Conservation (phyloP, 176 grass and related monocot species). For the Raddia distichophylla region DNA sequence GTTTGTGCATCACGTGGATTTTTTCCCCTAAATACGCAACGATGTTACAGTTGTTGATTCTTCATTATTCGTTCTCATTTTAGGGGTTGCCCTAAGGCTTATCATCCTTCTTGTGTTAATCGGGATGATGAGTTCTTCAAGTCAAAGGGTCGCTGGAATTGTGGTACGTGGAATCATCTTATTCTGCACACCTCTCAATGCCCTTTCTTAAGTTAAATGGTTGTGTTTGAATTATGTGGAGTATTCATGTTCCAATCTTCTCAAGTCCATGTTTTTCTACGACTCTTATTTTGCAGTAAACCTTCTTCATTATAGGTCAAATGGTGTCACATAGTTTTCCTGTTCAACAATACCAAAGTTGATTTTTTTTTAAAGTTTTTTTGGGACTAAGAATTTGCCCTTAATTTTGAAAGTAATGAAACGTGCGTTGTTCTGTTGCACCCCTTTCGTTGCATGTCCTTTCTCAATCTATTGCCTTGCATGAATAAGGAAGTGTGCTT, state of each 20-base stretch:
- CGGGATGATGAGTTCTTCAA: slow-evolving; percentile 93
- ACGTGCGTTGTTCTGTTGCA: neutral
- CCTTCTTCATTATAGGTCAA: neutral
- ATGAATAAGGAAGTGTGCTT: slow-evolving; percentile 25
- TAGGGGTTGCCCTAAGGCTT: slow-evolving; percentile 95
- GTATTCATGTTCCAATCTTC: slow-evolving; percentile 7
- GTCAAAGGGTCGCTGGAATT: slow-evolving; percentile 92
- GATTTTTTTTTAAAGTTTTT: neutral
- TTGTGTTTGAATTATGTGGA: slow-evolving; percentile 28
- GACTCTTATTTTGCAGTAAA: neutral
- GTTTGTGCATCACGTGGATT: slow-evolving; percentile 46
- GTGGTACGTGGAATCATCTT: slow-evolving; percentile 67
- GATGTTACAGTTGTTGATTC: slow-evolving; percentile 35
- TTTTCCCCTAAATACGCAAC: slow-evolving; percentile 22
- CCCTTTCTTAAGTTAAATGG: neutral
- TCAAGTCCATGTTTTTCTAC: slow-evolving; percentile 19
- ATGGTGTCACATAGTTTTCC: neutral
- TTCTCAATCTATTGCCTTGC: neutral
- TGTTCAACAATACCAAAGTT: slow-evolving; percentile 15
- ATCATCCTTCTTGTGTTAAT: slow-evolving; percentile 97
- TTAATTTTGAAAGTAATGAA: slow-evolving; percentile 23
- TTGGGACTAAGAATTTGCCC: neutral
- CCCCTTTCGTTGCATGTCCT: slow-evolving; percentile 6
- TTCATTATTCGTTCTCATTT: slow-evolving; percentile 38
- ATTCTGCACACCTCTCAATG: neutral